Evolutionary conservation across 805 yeast species (phyloP).

Genomic region (Wickerhamia fluorescens): DNA sequence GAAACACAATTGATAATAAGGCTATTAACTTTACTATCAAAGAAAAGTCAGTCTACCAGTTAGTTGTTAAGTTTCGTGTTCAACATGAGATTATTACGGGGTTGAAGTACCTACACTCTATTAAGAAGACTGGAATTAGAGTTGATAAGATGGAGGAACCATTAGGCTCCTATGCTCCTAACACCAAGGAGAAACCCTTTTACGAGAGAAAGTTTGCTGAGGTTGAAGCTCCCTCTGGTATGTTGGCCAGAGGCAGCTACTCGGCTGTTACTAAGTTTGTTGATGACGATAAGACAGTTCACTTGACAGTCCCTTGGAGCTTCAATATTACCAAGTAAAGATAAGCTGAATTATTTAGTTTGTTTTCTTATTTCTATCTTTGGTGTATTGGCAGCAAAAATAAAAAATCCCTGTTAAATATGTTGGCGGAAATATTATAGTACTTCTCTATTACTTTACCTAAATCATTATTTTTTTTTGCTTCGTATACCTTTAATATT

Average conservation of each 20-base stretch:
- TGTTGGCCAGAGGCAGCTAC: slow-evolving; percentile 82
- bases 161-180: slow-evolving; percentile 87
- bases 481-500: too few relatives aligned
- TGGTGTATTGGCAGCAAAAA: too few relatives aligned
- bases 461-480: too few relatives aligned
- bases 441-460: too few relatives aligned
- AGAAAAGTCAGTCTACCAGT: slow-evolving; percentile 68
- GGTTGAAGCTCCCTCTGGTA: slow-evolving; percentile 88
- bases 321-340: slow-evolving; percentile 66
- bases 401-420: too few relatives aligned
- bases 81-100: slow-evolving; percentile 93
- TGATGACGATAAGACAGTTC: slow-evolving; percentile 77
- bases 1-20: slow-evolving; percentile 49
- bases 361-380: too few relatives aligned
- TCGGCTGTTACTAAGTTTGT: slow-evolving; percentile 74
- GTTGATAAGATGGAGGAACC: slow-evolving; percentile 85
- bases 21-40: slow-evolving; percentile 68
- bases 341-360: not conserved
- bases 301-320: slow-evolving; percentile 76
- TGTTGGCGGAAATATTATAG: too few relatives aligned
- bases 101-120: slow-evolving; percentile 73
- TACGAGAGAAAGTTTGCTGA: slow-evolving; percentile 50
- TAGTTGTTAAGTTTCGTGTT: slow-evolving; percentile 70
- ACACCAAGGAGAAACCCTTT: slow-evolving; percentile 70
- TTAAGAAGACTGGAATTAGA: slow-evolving; percentile 81